Percentiles rank a stretch among this genome's conserved stretches.
These are phyloP conservation scores for Neurospora sp. DNA, from an alignment of 495 filamentous ascomycete species.

Conservation along the genomic window DNA sequence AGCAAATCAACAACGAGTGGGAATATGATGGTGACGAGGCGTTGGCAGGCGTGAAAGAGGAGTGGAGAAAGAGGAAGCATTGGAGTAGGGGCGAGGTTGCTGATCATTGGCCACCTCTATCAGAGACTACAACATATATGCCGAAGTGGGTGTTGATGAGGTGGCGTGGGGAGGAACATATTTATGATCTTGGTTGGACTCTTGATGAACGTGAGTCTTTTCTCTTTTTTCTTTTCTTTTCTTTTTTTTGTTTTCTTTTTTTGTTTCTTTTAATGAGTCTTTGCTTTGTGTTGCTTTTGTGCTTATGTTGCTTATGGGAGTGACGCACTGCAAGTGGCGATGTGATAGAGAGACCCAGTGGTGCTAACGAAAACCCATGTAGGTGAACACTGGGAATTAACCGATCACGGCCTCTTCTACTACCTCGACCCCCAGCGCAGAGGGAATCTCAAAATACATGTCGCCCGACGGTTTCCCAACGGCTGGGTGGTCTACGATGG, in stretches of 20 bases:
- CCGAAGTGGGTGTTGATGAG: neutral
- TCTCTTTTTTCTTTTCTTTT: neutral
- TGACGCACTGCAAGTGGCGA: neutral
- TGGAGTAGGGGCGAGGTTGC: neutral
- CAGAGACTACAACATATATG: neutral
- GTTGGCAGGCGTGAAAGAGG: neutral
- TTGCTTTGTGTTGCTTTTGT: neutral
- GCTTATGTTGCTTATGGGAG: neutral
- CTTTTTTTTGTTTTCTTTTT: too few species aligned
- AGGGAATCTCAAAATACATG: neutral
- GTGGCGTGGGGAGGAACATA: neutral
- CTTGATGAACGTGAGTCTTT: neutral
- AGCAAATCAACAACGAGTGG: neutral
- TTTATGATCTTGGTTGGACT: neutral
- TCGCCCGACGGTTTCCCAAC: neutral
- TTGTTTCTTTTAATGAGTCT: neutral
- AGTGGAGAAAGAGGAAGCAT: neutral
- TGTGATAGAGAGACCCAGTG: neutral
- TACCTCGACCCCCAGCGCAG: neutral
- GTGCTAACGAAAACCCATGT: neutral
- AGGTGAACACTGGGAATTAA: neutral
- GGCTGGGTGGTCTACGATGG: neutral
- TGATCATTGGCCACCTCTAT: neutral
- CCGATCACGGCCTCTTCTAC: neutral
- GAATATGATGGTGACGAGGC: neutral